These are phyloP conservation scores for Melastoma candidum DNA, from an alignment of 441 rosid genomes.

Conservation along the genomic window DNA sequence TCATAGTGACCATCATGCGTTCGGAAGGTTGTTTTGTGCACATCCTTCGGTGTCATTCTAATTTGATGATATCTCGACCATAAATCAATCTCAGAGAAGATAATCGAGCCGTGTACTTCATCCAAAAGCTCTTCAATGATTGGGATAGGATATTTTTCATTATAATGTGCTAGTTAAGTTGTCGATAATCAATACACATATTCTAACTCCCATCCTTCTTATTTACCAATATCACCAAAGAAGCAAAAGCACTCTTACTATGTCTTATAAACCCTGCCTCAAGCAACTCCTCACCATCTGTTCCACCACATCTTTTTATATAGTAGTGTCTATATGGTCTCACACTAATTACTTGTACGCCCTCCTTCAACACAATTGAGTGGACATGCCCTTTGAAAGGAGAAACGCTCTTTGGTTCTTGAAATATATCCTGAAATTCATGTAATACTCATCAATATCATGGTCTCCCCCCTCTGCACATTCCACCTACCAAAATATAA, in stretches of 20 bases:
- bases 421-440: neutral
- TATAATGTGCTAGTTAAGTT: neutral
- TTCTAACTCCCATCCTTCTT: neutral
- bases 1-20: constrained; percentile 2
- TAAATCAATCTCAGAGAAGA: neutral
- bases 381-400: neutral
- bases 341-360: neutral
- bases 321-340: neutral
- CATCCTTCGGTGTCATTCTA: neutral
- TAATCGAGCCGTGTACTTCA: neutral
- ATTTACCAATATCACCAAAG: neutral
- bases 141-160: neutral
- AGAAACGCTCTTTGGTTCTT: neutral
- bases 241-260: neutral
- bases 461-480: neutral
- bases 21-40: neutral
- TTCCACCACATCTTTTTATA: neutral
- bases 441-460: neutral
- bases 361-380: neutral
- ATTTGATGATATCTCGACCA: constrained; percentile 2
- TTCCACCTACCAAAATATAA: neutral
- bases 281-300: neutral
- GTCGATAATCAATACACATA: neutral
- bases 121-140: neutral
- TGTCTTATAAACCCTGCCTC: neutral